These are phyloP conservation scores for Plantago major DNA, from an alignment of 257 asterid species.

Conservation along the genomic window DNA sequence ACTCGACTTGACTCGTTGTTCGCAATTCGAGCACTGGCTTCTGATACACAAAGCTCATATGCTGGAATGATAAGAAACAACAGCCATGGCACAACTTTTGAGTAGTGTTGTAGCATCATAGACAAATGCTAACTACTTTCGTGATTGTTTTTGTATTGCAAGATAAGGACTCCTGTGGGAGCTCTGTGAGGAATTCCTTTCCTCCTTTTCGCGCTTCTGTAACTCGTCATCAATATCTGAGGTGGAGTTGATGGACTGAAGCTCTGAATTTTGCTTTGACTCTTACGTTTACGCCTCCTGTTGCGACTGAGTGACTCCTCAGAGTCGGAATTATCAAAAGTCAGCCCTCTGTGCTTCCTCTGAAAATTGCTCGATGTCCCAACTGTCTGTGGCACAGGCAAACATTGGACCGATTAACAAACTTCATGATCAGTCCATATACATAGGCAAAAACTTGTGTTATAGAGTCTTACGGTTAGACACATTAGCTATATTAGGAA, in stretches of 20 bases:
- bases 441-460: no score
- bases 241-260: conserved; percentile 42
- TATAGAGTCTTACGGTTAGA: no score
- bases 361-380: conserved; percentile 37
- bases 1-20: background rate
- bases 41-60: conserved; percentile 32
- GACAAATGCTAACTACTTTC: background rate
- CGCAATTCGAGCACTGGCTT: conserved; percentile 38
- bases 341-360: conserved; percentile 23
- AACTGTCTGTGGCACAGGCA: conserved; percentile 28
- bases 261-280: conserved; percentile 28
- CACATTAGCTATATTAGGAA: background rate
- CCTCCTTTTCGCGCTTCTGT: conserved; percentile 28
- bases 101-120: background rate
- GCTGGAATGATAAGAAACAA: conserved; percentile 13
- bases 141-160: conserved; percentile 11
- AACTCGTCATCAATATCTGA: conserved; percentile 10
- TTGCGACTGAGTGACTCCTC: conserved; percentile 18
- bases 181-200: conserved; percentile 46
- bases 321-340: conserved; percentile 25
- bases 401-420: no score
- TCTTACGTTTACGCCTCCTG: conserved; percentile 6
- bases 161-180: conserved; percentile 35
- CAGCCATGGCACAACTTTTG: background rate
- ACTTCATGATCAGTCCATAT: no score